Evolutionary conservation across 2,329 filamentous ascomycete genomes (phyloP).

Genomic region (Emmonsiellopsis sp.): DNA sequence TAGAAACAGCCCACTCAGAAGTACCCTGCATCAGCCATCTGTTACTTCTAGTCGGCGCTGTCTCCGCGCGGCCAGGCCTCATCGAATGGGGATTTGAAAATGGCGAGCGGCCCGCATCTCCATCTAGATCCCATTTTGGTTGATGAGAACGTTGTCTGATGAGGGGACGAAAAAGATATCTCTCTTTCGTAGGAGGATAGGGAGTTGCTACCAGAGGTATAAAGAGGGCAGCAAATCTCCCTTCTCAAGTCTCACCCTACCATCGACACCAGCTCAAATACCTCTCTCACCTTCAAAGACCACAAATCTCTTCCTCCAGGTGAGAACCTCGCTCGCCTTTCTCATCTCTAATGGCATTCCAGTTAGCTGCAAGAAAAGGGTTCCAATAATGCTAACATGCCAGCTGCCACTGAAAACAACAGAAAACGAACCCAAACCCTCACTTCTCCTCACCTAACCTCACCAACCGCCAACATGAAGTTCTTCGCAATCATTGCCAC

Average conservation of each 20-base stretch:
- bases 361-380: neutral
- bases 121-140: neutral
- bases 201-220: neutral
- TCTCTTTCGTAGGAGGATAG: neutral
- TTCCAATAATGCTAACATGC: neutral
- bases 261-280: neutral
- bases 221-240: neutral
- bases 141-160: neutral
- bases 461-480: neutral
- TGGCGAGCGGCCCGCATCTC: neutral
- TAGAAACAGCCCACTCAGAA: neutral
- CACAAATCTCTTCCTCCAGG: neutral
- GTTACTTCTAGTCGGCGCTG: neutral
- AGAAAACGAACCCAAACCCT: neutral
- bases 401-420: neutral
- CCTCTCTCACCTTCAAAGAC: neutral
- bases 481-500: neutral
- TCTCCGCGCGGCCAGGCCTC: neutral
- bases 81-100: neutral
- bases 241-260: neutral
- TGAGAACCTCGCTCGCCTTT: neutral
- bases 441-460: too few species aligned
- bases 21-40: neutral
- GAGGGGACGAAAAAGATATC: neutral
- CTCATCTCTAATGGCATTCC: neutral